Base-by-base conservation (phyloP, 805 yeast genomes). In the Candida endomychidarum region DNA sequence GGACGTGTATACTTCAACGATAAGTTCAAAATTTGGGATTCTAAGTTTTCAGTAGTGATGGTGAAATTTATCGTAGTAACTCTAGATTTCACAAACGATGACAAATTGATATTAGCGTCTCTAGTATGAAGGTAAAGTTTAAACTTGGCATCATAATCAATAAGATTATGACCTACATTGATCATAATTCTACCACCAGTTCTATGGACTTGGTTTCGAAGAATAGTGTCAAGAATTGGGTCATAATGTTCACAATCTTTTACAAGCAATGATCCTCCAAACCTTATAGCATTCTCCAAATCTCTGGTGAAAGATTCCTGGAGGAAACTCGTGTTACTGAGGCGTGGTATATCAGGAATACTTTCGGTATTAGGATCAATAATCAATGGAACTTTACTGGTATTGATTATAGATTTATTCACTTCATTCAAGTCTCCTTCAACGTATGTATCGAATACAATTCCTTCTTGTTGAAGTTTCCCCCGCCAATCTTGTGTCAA, bases 161-260 rank as follows among this genome's bases (percentile, higher is more conserved):
- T 66, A 4, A 77, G 78, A 26, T 74, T 76, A 1, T 71, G 71
- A 0, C 88, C 91, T 6, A 90, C 50, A 15, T 64, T 67, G 1
- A 88, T 72, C 37, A 85, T 57, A 5, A 67, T 58, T 33, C 96
- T 68, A 0, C 93, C 93, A 3, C 96, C 96, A 20, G 80, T 69
- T 20, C 70, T 65, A 20, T 72, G 71, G 26, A 77, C 70, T 43
- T 88, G 95, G 22, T 69, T 67, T 33, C 77, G 70, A 34, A 91
- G 58, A 1, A 91, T 59, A 0, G 83, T 70, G 41, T 76, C 76
- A 8, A 91, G 54, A 6, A 86, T 61, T 0, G 96, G 95, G 55
- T 91, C 91, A 53, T 76, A 81, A 48, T 73, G 64, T 53, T 91
- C 97, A 3, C 90, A 89, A 61, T 91, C 91, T 48, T 78, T 78